Conservation (phyloP, 169 alveolate genomes). For the Pseudocohnilembus persalinus region DNA sequence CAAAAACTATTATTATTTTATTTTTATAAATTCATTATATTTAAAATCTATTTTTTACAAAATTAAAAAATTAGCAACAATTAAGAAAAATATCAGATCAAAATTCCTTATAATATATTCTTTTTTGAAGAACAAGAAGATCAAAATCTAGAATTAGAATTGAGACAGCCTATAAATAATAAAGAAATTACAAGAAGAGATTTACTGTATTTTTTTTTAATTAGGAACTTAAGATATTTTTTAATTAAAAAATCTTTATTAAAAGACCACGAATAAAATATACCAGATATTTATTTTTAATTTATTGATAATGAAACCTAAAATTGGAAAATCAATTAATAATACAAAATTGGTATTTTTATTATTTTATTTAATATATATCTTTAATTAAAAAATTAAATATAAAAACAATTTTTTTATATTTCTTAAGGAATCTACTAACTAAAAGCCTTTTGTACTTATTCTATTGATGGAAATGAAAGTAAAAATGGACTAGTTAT, state of each 20-base stretch:
- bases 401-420: too few species aligned
- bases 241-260: neutral
- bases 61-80: conserved; percentile 6
- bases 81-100: neutral
- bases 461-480: too few species aligned
- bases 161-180: conserved; percentile 13
- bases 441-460: too few species aligned
- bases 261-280: conserved; percentile 12
- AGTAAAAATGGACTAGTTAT: too few species aligned
- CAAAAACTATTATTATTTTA: too few species aligned
- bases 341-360: neutral
- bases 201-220: neutral
- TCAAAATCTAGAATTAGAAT: neutral
- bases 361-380: too few species aligned
- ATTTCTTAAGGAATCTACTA: too few species aligned
- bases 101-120: neutral
- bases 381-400: too few species aligned
- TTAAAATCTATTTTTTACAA: neutral
- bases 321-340: neutral
- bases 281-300: neutral
- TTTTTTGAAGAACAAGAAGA: neutral
- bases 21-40: neutral
- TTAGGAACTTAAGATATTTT: conserved; percentile 18
- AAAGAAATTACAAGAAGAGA: conserved; percentile 31
- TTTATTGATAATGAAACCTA: neutral